Evolutionary conservation across 257 asterid genomes (phyloP).

Genomic region (Solanum pinnatisectum): DNA sequence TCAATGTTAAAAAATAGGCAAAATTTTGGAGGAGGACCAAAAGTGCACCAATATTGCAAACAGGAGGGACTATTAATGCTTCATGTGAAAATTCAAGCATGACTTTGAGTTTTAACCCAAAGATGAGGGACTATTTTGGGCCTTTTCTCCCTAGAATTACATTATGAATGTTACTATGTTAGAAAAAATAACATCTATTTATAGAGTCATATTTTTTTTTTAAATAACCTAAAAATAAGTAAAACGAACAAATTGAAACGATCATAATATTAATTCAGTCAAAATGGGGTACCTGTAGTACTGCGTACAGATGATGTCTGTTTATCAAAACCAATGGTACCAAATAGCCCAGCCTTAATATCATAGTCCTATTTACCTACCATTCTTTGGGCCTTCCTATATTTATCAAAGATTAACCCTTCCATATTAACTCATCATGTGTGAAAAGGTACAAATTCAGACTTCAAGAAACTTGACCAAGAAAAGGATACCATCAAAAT

Average conservation of each 20-base stretch:
- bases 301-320: neutral
- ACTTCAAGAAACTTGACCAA: neutral
- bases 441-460: neutral
- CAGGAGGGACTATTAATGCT: too few species aligned
- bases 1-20: too few species aligned
- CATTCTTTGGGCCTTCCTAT: neutral
- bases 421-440: neutral
- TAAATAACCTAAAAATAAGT: neutral
- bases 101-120: too few species aligned
- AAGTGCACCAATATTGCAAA: too few species aligned
- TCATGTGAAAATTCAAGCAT: too few species aligned
- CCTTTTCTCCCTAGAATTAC: too few species aligned
- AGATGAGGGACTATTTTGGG: too few species aligned
- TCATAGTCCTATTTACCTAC: neutral
- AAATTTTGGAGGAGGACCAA: too few species aligned
- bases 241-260: neutral
- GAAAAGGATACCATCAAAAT: neutral
- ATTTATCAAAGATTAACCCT: neutral
- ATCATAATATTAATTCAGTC: neutral
- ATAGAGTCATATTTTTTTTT: too few species aligned
- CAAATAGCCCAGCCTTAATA: neutral
- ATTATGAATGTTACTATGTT: too few species aligned
- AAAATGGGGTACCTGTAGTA: neutral
- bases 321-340: neutral
- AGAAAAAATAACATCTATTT: too few species aligned